Base-by-base conservation (phyloP, 148 eudicot genomes). In the Chenopodium quinoa region DNA sequence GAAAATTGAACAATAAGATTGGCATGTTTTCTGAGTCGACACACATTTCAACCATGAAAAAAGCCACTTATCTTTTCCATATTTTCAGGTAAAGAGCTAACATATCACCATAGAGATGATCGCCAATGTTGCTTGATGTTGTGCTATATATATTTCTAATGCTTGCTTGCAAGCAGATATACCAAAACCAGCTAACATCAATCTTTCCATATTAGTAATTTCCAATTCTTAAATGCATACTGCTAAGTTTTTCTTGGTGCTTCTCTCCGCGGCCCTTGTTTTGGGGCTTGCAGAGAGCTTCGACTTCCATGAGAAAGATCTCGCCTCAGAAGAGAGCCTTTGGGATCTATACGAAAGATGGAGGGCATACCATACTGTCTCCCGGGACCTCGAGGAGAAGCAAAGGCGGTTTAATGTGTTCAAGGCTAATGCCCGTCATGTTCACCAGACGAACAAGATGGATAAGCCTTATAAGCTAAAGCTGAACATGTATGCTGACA, bases 341-440 rank as follows among this genome's bases (percentile, higher is more conserved):
- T 88, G 90, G 89, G 90, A 83, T 47, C 70, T 90, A 78, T 91
- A 91, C 80, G 91, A 88, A 85, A 78, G 92, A 77, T 88, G 91
- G 92, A 85, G 88, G 84, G 86, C 89, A 77, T 85, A 86, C 73
- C 91, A 91, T 84, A 84, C 86, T 1, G 86, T 89, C n/a, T 83
- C 89, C 6, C 76, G 85, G 17, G 88, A 87, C 77, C 87, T 86
- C 10, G 62, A 76, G 12, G 91, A 86, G 87, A 91, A 90, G 68
- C 80, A 58, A 0, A 82, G 76, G 75, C 83, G 90, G 69, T 91
- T 90, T 86, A 90, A 88, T 13, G 92, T 91, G 81, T 90, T 91
- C 71, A 91, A 91, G 85, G 85, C 83, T 47, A 90, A 91, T 78
- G 90, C 88, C 50, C 81, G 81, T 27, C 82, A 87, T n/a, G 72